Percentiles rank a stretch among this genome's conserved stretches.
phyloP scores from a whole-genome alignment of 2,329 filamentous ascomycete species.

The Cercospora zeae-maydis region DNA sequence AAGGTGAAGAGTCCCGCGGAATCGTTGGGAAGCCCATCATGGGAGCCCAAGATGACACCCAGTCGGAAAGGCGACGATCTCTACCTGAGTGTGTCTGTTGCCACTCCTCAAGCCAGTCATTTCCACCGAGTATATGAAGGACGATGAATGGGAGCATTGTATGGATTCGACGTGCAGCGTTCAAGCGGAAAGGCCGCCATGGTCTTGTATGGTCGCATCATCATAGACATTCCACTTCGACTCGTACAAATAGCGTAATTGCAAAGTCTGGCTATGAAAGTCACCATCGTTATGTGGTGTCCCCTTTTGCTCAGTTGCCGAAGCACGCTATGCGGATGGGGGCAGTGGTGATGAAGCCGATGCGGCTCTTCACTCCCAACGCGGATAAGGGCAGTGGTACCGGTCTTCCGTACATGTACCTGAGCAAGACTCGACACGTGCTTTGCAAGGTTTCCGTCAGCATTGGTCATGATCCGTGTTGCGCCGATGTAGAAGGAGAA shows the following conservation, averaged over 20 bases:
- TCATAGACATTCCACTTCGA: neutral
- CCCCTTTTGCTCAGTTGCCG: neutral
- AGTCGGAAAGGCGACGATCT: constrained; percentile 64
- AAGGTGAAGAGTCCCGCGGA: constrained; percentile 20
- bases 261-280: neutral
- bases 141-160: neutral
- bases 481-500: neutral
- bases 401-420: neutral
- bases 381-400: neutral
- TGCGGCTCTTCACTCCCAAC: neutral
- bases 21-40: constrained; percentile 46
- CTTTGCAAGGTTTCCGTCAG: constrained; percentile 8
- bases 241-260: neutral
- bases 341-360: neutral
- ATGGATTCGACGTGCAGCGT: constrained; percentile 16
- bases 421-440: constrained; percentile 1
- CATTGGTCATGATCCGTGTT: constrained; percentile 4
- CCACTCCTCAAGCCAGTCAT: constrained; percentile 22
- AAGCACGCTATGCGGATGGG: neutral
- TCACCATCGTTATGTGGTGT: neutral
- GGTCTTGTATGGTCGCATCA: neutral
- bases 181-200: constrained; percentile 14
- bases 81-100: constrained; percentile 45
- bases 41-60: constrained; percentile 65
- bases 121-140: constrained; percentile 13